Percentiles rank a stretch among this genome's conserved stretches.
Evolutionary conservation across 352 stramenopile species (phyloP).

Genomic region (Phytophthora cactorum): DNA sequence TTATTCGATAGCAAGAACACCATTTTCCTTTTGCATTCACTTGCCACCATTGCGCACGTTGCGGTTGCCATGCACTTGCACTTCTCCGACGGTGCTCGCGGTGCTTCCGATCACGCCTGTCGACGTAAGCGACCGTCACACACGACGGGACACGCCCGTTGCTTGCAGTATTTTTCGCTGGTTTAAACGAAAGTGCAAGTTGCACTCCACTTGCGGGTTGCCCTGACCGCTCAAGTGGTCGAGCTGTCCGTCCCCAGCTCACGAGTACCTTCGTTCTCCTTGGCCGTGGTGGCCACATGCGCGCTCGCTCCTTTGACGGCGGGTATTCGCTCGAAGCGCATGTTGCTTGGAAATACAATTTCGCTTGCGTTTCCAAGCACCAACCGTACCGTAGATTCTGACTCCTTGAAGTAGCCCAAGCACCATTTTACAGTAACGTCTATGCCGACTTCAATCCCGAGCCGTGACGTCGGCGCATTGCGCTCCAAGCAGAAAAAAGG

Average conservation of each 20-base stretch:
- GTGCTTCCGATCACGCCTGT: slow-evolving; percentile 21
- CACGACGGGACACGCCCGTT: slow-evolving; percentile 18
- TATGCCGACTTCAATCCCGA: slow-evolving; percentile 25
- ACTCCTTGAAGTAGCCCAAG: slow-evolving; percentile 25
- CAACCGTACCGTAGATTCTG: slow-evolving; percentile 8
- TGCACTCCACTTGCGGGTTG: slow-evolving; percentile 18
- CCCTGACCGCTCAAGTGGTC: not conserved
- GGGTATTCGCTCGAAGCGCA: slow-evolving; percentile 6
- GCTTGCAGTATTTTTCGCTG: slow-evolving; percentile 13
- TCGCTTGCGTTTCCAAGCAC: slow-evolving; percentile 22
- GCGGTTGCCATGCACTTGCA: slow-evolving; percentile 1
- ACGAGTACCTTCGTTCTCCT: not conserved
- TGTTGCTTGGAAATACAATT: slow-evolving; percentile 14
- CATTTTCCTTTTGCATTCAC: not conserved
- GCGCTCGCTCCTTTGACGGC: not conserved
- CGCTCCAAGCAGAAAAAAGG: slow-evolving; percentile 33
- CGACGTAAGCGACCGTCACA: slow-evolving; percentile 15
- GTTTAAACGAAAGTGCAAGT: slow-evolving; percentile 23
- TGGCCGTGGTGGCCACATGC: slow-evolving; percentile 2
- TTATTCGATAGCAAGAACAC: slow-evolving; percentile 25
- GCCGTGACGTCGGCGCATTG: slow-evolving; percentile 24
- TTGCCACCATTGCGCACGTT: not conserved
- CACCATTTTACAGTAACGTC: slow-evolving; percentile 25
- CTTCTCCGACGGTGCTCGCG: slow-evolving; percentile 4
- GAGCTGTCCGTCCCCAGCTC: not conserved